phyloP scores from a whole-genome alignment of 257 asterid genomes.

The Solanum chiquidenum region DNA sequence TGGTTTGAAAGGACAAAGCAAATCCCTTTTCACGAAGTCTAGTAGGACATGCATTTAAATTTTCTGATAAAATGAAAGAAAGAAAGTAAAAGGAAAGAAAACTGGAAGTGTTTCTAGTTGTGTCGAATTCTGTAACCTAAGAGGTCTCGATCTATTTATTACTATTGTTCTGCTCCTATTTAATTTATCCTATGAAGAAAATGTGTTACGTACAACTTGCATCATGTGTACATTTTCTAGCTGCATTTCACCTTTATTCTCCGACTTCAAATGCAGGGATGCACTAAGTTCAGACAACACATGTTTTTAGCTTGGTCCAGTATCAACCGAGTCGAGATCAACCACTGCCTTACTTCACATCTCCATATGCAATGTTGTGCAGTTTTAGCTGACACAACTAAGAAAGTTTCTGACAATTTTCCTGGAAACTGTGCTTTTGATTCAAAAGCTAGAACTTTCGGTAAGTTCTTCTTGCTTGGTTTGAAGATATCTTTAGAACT shows the following conservation, averaged over 20 bases:
- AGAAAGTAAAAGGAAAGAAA: neutral
- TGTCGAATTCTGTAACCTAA: neutral
- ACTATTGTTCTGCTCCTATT: neutral
- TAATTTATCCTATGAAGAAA: neutral
- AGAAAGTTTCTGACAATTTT: neutral
- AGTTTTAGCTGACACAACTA: neutral
- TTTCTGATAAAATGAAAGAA: neutral
- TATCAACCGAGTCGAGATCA: neutral
- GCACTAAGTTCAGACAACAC: neutral
- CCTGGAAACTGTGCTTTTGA: neutral
- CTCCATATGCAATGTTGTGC: neutral
- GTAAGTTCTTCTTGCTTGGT: neutral
- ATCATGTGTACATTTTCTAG: neutral
- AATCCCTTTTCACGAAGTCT: neutral
- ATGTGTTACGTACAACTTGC: neutral
- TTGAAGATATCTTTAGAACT: neutral
- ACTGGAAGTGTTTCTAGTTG: neutral
- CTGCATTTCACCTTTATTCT: neutral
- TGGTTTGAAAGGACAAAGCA: neutral
- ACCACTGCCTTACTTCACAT: neutral
- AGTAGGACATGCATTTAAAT: neutral
- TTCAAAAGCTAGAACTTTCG: neutral
- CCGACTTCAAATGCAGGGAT: neutral
- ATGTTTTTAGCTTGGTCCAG: neutral
- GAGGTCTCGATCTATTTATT: neutral